phyloP scores from a whole-genome alignment of 352 stramenopile species.

The Peronosclerospora sorghi region DNA sequence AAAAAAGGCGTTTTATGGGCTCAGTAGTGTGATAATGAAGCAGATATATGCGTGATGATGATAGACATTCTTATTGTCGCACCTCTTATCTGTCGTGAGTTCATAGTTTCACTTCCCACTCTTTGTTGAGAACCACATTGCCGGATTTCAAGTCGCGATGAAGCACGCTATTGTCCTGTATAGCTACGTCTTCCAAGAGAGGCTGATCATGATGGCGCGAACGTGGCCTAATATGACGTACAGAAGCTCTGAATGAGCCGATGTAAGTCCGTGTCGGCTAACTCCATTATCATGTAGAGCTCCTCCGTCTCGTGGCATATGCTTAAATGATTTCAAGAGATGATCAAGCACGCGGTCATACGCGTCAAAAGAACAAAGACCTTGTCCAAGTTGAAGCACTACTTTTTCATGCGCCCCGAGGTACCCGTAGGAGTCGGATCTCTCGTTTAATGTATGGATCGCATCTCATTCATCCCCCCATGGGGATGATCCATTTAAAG shows the following conservation, averaged over 20 bases:
- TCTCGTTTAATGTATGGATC: constrained; percentile 85
- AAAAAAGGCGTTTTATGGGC: constrained; percentile 59
- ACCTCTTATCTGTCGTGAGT: too few relatives aligned
- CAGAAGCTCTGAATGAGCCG: constrained; percentile 84
- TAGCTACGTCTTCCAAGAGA: constrained; percentile 80
- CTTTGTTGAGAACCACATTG: too few relatives aligned
- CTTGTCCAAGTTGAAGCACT: too few relatives aligned
- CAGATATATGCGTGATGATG: too few relatives aligned
- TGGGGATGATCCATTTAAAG: constrained; percentile 90
- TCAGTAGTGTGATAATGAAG: constrained; percentile 47
- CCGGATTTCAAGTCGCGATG: constrained; percentile 89
- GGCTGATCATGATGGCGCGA: constrained; percentile 81
- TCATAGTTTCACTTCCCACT: too few relatives aligned
- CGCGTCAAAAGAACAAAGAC: too few relatives aligned
- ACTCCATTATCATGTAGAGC: constrained; percentile 94
- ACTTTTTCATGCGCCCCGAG: constrained; percentile 87
- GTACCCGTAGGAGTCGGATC: constrained; percentile 84
- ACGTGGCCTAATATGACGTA: constrained; percentile 67
- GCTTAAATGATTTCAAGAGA: constrained; percentile 82
- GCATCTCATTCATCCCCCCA: constrained; percentile 85
- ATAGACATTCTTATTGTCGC: constrained; percentile 73
- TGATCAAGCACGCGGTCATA: too few relatives aligned
- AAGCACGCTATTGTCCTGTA: constrained; percentile 89
- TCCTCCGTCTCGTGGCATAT: constrained; percentile 89
- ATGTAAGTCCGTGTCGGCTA: constrained; percentile 90